Evolutionary conservation across 768 basidiomycete species (phyloP), one percentile per base, ranked within the genome.

Genomic region (Lentinus tigrinus): DNA sequence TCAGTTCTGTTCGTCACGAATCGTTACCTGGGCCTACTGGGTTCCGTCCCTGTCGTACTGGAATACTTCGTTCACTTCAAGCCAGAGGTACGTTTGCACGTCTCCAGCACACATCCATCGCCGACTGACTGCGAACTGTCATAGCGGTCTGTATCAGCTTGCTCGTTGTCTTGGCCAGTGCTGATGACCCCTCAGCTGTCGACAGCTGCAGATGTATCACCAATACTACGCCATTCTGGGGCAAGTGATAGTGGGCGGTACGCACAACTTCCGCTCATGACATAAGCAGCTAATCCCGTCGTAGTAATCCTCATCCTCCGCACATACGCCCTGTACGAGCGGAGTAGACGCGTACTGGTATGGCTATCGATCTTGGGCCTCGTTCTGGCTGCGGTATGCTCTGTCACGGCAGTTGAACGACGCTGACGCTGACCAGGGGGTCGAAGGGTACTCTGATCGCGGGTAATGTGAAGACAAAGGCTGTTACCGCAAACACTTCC

Each of bases 11-110:
- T 68, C 47, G 56, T 69, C 10, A 23, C 57, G 21, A 64, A 64
- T 43, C 65, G 69, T 13, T 70, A 70, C 28, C 17, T 56, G 7
- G 62, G 64, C 14, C 26, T 69, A 28, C 16, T 67, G 8, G 67
- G 66, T 8, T 56, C 64, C 21, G 17, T 65, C 4, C 69, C 67
- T 2, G 39, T 69, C 13, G 16, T 52, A 7, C 14, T 63, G 8
- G 58, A 60, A 27, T 38, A 31, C 38, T 63, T 60, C n/a, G 54
- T 55, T 6, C n/a, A 36, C 31, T 31, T 31, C 31, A 31, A 31
- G 31, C 31, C 31, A 11, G 31, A 31, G 31, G 31, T 31, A 31
- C 31, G 31, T 31, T 6, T 31, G 31, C 31, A 11, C 50, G 4
- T 11, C 31, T 6, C 31, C 11, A 7, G 31, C 31, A n/a, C n/a